phyloP scores from a whole-genome alignment of 2,329 filamentous ascomycete genomes.

The Xylaria sp. region DNA sequence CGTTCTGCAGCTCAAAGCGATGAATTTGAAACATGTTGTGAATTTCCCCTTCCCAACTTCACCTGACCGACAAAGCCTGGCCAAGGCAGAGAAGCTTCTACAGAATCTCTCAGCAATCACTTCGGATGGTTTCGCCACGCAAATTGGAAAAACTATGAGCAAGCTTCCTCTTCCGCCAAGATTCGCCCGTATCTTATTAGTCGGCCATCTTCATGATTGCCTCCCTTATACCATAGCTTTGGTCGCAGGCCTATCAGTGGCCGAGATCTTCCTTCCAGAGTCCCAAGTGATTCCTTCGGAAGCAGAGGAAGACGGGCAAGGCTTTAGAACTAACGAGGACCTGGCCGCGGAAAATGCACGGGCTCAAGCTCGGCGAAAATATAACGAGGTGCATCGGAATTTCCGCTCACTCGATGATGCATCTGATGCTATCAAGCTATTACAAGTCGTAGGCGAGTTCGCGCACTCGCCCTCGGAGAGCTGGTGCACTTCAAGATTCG shows the following conservation, averaged over 20 bases:
- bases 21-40: slow-evolving; percentile 89
- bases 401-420: slow-evolving; percentile 84
- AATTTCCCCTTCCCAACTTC: slow-evolving; percentile 97
- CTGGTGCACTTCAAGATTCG: slow-evolving; percentile 86
- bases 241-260: slow-evolving; percentile 87
- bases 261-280: slow-evolving; percentile 87
- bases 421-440: slow-evolving; percentile 88
- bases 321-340: slow-evolving; percentile 71
- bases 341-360: slow-evolving; percentile 77
- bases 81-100: slow-evolving; percentile 86
- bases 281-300: slow-evolving; percentile 74
- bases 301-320: slow-evolving; percentile 55
- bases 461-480: slow-evolving; percentile 72
- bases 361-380: slow-evolving; percentile 69
- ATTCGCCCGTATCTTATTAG: slow-evolving; percentile 90
- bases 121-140: slow-evolving; percentile 77
- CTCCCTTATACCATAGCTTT: slow-evolving; percentile 87
- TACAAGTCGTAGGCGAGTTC: slow-evolving; percentile 89
- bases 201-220: slow-evolving; percentile 85
- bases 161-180: slow-evolving; percentile 90
- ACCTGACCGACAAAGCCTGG: slow-evolving; percentile 79
- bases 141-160: slow-evolving; percentile 82
- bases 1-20: slow-evolving; percentile 92
- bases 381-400: slow-evolving; percentile 78
- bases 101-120: slow-evolving; percentile 86